Base-by-base conservation (phyloP, 768 basidiomycete species). In the Amanita polypyramis region DNA sequence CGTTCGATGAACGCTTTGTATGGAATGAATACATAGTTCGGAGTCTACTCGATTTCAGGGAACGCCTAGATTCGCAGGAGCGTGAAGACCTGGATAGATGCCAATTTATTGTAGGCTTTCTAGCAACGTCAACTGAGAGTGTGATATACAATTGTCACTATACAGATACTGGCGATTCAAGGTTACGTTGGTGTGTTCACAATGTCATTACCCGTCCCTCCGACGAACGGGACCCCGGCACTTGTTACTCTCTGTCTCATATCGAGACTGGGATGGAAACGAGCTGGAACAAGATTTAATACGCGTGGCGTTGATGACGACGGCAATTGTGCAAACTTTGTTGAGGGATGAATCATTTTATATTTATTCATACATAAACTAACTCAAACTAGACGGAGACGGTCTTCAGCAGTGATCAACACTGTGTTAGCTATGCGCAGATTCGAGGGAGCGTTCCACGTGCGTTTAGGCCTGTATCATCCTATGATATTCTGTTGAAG, bases 261-360 rank as follows among this genome's bases (percentile, higher is more conserved):
- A 43, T 91, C 87, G 10, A 73, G 96, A 34, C 73, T 98, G 4
- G 85, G 93, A 8, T 94, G 89, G 83, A 94, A 91, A 66, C 76
- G 95, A 54, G 94, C 96, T 20, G 96, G 96, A 2, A 97, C 96
- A 15, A 79, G 96, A 33, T 99, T 98, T 69, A 97, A 96, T 62
- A 93, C 93, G 10, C 77, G 95, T 50, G 95, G 95, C 1, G 87
- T 98, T 8, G 94, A 97, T 59, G 94, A 96, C 60, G 88, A 93
- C 54, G 92, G 94, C 32, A 82, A 93, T 60, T 85, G 84, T 25
- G 95, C 95, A 27, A 97, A 97, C 60, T 97, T 96, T 63, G 95
- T 95, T 5, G 96, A 99, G 77, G 90, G 82, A 55, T 46, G 76
- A 19, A 17, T 35, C 17, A 20, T 38, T 54, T 43, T 37, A 10